Evolutionary conservation across 83 land plant species (phyloP).

Genomic region (Thuja plicata): DNA sequence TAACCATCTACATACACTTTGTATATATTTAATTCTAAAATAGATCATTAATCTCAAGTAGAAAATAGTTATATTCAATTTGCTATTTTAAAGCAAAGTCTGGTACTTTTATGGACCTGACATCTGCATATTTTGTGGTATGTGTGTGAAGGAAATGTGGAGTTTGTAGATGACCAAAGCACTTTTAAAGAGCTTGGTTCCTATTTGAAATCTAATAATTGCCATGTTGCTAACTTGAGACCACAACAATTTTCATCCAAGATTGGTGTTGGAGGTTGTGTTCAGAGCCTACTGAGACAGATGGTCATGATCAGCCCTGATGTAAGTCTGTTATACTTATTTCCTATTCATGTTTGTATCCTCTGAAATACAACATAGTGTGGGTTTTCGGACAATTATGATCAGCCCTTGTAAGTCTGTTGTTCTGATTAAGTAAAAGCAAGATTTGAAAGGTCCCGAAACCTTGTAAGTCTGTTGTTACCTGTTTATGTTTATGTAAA

Average conservation of each 20-base stretch:
- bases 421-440: too few relatives aligned
- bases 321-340: conserved; percentile 43
- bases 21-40: neutral
- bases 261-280: conserved; percentile 59
- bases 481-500: too few relatives aligned
- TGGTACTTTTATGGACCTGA: neutral
- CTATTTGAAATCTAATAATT: conserved; percentile 48
- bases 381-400: neutral
- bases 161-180: conserved; percentile 66
- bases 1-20: neutral
- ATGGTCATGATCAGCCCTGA: conserved; percentile 42
- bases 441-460: too few relatives aligned
- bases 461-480: too few relatives aligned
- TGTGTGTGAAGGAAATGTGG: conserved; percentile 48
- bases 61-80: conserved; percentile 1
- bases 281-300: conserved; percentile 64
- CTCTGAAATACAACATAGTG: neutral
- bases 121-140: neutral
- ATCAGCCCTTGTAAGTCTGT: too few relatives aligned
- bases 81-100: neutral
- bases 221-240: conserved; percentile 78
- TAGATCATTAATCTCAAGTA: neutral
- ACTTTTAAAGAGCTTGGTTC: conserved; percentile 68
- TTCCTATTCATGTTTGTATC: neutral
- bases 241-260: conserved; percentile 55